Percentiles rank a stretch among this genome's conserved stretches.
Evolutionary conservation across 352 stramenopile species (phyloP).

Genomic region (Pythium pyrilobum): DNA sequence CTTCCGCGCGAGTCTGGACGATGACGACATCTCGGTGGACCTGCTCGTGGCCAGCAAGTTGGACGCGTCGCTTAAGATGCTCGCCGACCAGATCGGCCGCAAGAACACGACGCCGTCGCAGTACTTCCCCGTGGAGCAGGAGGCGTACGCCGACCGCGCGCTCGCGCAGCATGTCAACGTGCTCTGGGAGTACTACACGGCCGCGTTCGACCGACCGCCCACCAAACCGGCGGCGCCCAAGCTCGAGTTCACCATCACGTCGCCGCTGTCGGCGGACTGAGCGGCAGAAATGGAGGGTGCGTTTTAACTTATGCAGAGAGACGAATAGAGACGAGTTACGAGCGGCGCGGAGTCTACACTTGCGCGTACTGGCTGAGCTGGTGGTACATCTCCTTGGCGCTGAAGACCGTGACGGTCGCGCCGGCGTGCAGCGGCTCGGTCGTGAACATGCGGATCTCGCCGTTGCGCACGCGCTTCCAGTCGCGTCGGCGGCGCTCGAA

Average conservation of each 20-base stretch:
- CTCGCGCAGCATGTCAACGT: conserved; percentile 75
- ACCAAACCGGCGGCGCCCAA: conserved; percentile 51
- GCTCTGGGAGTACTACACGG: conserved; percentile 79
- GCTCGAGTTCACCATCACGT: conserved; percentile 79
- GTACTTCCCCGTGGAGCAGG: conserved; percentile 60
- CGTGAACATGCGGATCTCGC: conserved; percentile 69
- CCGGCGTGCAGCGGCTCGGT: conserved; percentile 62
- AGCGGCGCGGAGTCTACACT: conserved; percentile 19
- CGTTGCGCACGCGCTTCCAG: conserved; percentile 67
- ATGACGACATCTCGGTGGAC: conserved; percentile 81
- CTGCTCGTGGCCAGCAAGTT: conserved; percentile 78
- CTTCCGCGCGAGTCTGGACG: conserved; percentile 67
- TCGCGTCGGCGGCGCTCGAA: conserved; percentile 65
- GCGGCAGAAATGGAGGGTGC: background rate
- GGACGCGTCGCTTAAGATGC: conserved; percentile 84
- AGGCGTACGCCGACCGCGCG: conserved; percentile 70
- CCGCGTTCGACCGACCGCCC: conserved; percentile 46
- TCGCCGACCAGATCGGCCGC: conserved; percentile 57
- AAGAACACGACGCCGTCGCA: background rate
- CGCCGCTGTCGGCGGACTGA: conserved; percentile 63
- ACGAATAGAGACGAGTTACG: too few species aligned
- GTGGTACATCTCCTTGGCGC: conserved; percentile 66
- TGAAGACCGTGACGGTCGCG: conserved; percentile 69
- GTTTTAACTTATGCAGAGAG: conserved; percentile 1
- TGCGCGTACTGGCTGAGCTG: conserved; percentile 75